Evolutionary conservation across 352 stramenopile species (phyloP), one percentile per base, ranked within the genome.

Genomic region (Pythium dissimile): DNA sequence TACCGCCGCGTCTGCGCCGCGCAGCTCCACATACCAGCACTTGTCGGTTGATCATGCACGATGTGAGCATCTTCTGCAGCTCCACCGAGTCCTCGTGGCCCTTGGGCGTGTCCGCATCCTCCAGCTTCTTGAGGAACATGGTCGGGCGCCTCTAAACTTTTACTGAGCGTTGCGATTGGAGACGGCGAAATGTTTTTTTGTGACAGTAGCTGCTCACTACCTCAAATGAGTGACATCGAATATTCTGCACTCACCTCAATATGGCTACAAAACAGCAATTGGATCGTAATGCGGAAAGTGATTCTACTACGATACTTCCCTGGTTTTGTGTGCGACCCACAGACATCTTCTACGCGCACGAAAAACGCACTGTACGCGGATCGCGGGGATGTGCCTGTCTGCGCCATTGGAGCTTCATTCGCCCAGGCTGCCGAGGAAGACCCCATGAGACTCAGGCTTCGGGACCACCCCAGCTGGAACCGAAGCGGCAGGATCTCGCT

Each of bases 21-120:
- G 41, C 13, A 48, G 50, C 3, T 51, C n/a, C 16, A 65, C 69
- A 58, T 46, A 91, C 81, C 69, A 91, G 59, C 27, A 91, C 82
- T 71, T 91, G 81, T 7, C 81, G 77, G 58, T 91, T 91, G 66
- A 91, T 86, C 81, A 91, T 89, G 56, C 81, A 91, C 23, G 81
- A 91, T 32, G 81, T 87, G 55, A 91, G 81, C 81, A 91, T 91
- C 63, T 91, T 84, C 65, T 87, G 66, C 37, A 91, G 65, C 66
- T 91, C 78, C 12, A 42, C 45, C 48, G 79, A 88, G 65, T 91
- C 81, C 54, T 91, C 81, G 48, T 72, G 65, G 55, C 77, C 80
- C 58, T 84, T 80, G 42, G 77, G 77, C 55, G 71, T 53, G 47
- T 67, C 63, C 53, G 72, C 67, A 23, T 72, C 72, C 21, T 66